Evolutionary conservation across 352 stramenopile species (phyloP).

Genomic region (Pythium sukuiense): DNA sequence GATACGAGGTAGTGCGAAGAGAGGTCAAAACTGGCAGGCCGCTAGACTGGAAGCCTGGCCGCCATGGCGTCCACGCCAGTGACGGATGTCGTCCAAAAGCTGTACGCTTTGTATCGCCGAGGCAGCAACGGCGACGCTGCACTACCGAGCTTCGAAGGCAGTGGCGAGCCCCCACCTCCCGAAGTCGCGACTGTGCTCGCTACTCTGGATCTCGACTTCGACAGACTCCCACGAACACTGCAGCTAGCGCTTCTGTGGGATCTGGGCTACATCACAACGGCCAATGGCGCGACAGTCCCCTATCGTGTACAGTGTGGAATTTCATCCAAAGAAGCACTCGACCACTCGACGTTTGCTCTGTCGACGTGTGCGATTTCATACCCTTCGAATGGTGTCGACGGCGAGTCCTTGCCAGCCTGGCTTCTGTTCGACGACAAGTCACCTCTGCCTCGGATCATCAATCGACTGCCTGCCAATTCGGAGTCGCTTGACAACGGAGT

Average conservation of each 20-base stretch:
- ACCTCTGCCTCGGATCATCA: background rate
- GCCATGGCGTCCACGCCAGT: background rate
- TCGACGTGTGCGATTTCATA: background rate
- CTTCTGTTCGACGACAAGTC: background rate
- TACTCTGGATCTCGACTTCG: background rate
- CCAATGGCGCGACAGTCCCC: background rate
- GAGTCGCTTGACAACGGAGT: background rate
- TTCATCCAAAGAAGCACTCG: background rate
- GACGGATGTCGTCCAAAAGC: background rate
- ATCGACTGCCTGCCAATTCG: background rate
- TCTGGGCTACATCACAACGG: background rate
- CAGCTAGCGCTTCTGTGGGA: background rate
- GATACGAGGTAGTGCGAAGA: background rate
- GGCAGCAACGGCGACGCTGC: background rate
- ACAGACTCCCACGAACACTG: background rate
- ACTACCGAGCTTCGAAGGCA: background rate
- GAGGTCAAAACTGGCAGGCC: background rate
- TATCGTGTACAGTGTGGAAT: background rate
- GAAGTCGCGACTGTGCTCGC: background rate
- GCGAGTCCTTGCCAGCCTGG: background rate
- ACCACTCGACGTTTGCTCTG: conserved; percentile 1
- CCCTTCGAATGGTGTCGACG: background rate
- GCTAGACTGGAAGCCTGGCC: background rate
- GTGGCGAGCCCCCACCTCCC: background rate
- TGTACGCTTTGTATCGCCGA: background rate